Conservation (phyloP, 148 eudicot genomes). For the Selenicereus undatus region DNA sequence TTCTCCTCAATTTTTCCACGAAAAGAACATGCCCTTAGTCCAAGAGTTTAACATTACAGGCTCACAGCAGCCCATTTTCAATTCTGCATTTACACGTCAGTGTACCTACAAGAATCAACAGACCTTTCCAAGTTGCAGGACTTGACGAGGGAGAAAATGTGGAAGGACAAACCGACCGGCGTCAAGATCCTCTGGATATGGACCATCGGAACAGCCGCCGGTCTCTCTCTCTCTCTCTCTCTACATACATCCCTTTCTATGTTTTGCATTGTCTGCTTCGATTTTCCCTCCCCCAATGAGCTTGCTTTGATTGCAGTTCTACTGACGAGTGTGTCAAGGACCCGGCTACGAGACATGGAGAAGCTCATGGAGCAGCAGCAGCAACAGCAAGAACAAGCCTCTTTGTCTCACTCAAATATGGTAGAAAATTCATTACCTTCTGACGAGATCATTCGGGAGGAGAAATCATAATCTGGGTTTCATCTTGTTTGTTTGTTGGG, state of each 20-base stretch:
- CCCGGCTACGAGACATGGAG: constrained; percentile 64
- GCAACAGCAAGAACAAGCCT: constrained; percentile 20
- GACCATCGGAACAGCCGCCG: constrained; percentile 78
- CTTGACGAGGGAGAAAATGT: constrained; percentile 14
- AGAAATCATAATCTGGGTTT: constrained; percentile 22
- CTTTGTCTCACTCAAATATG: constrained; percentile 16
- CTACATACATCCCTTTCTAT: neutral
- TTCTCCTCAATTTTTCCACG: too few relatives aligned
- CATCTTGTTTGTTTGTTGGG: neutral
- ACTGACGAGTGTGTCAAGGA: constrained; percentile 50
- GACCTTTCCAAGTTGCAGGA: neutral
- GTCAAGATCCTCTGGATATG: constrained; percentile 87
- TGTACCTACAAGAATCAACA: neutral
- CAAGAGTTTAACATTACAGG: too few relatives aligned
- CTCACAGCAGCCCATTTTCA: neutral
- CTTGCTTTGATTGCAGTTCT: constrained; percentile 39
- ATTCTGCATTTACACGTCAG: neutral
- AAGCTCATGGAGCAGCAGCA: constrained; percentile 37
- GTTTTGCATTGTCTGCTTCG: neutral
- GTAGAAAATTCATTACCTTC: constrained; percentile 27
- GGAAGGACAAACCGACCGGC: constrained; percentile 69
- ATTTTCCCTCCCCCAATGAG: neutral
- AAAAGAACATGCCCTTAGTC: too few relatives aligned
- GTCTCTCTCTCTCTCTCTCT: constrained; percentile 20
- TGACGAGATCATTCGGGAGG: constrained; percentile 31